A percentile compares a stretch with the other conserved stretches of the same genome.
Conservation (phyloP, 2,329 filamentous ascomycete genomes). For the Xylaria sp. region DNA sequence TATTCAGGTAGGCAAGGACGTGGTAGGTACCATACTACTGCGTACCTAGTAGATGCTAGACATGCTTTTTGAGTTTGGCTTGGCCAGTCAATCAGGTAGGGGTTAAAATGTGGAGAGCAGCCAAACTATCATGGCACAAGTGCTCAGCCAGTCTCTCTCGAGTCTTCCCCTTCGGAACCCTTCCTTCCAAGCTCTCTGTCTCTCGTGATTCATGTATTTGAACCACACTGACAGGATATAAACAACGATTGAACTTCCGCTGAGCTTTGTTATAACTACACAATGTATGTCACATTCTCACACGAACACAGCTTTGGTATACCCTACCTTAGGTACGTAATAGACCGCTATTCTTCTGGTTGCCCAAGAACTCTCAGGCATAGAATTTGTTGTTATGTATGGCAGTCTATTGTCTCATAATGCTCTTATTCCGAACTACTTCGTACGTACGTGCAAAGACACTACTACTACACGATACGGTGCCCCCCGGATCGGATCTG, state of each 20-base stretch:
- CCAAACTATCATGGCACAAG: background rate
- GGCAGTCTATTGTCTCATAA: background rate
- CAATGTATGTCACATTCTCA: background rate
- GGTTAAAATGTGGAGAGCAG: background rate
- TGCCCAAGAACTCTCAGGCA: background rate
- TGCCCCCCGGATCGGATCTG: background rate
- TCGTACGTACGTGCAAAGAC: background rate
- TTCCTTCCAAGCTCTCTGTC: background rate
- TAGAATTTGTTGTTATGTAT: background rate
- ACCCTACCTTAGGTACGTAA: background rate
- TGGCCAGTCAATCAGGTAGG: background rate
- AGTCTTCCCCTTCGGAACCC: no score
- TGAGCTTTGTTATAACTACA: background rate
- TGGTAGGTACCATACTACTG: no score
- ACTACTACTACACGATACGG: background rate
- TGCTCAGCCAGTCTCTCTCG: conserved; percentile 2
- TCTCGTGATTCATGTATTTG: background rate
- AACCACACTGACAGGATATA: background rate
- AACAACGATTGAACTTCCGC: background rate
- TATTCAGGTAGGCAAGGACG: no score
- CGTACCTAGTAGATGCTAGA: no score
- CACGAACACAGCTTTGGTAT: background rate
- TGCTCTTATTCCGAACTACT: background rate
- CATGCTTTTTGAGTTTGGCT: background rate
- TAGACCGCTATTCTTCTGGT: background rate